phyloP scores from a whole-genome alignment of 176 grass and related monocot species.

The Zea mays region Zm-B73-REFERENCE-NAM-5.0 NC_050096.1:271110001-271110500 shows the following conservation, averaged over 20 bases:
- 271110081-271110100: constrained; percentile 98
- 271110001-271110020: not conserved
- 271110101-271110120: constrained; percentile 72
- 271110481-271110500: constrained; percentile 67
- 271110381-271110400: constrained; percentile 50
- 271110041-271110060: not conserved
- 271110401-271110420: constrained; percentile 40
- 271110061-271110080: constrained; percentile 60
- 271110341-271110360: not conserved
- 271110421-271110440: constrained; percentile 91
- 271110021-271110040: not conserved
- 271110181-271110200: constrained; percentile 25
- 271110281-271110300: not conserved
- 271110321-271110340: not conserved
- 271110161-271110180: constrained; percentile 40
- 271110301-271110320: constrained; percentile 1
- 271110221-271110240: not conserved
- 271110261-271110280: not conserved
- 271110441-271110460: constrained; percentile 92
- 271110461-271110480: constrained; percentile 80
- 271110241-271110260: constrained; percentile 7
- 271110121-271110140: constrained; percentile 78
- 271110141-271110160: constrained; percentile 78
- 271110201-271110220: not conserved
- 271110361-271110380: constrained; percentile 23